Percentiles rank a stretch among this genome's conserved stretches.
Conservation (phyloP, 2,329 filamentous ascomycete species). For the Exophiala spinifera region DNA sequence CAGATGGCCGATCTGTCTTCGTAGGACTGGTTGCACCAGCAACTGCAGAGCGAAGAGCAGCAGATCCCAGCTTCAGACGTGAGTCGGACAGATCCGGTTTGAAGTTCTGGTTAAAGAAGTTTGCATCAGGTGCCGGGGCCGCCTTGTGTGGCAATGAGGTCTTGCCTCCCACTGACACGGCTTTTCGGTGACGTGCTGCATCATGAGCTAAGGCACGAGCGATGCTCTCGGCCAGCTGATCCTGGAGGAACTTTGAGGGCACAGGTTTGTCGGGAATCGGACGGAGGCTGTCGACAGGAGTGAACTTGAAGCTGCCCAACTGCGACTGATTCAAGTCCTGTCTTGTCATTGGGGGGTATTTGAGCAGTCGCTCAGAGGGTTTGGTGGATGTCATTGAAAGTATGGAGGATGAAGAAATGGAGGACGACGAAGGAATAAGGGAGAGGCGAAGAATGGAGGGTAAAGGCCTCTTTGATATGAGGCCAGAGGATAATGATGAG, state of each 20-base stretch:
- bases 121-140: slow-evolving; percentile 6
- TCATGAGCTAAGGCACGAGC: background rate
- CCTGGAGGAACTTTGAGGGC: slow-evolving; percentile 9
- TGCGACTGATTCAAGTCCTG: slow-evolving; percentile 30
- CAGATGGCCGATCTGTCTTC: slow-evolving; percentile 2
- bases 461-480: too few species aligned
- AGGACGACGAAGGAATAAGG: slow-evolving; percentile 2
- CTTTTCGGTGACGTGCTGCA: background rate
- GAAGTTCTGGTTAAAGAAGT: slow-evolving; percentile 27
- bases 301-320: slow-evolving; percentile 30
- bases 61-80: slow-evolving; percentile 24
- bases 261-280: slow-evolving; percentile 3
- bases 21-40: slow-evolving; percentile 19
- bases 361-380: slow-evolving; percentile 21
- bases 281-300: slow-evolving; percentile 22
- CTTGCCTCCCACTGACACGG: background rate
- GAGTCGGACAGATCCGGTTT: slow-evolving; percentile 23
- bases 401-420: slow-evolving; percentile 1
- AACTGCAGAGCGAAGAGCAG: slow-evolving; percentile 24
- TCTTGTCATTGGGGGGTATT: slow-evolving; percentile 28
- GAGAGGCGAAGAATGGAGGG: too few species aligned
- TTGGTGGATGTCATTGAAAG: slow-evolving; percentile 7
- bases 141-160: background rate
- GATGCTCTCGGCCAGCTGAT: slow-evolving; percentile 10
- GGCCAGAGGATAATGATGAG: too few species aligned